Conservation (phyloP, 2,329 filamentous ascomycete species). For the Metarhizium guizhouense region DNA sequence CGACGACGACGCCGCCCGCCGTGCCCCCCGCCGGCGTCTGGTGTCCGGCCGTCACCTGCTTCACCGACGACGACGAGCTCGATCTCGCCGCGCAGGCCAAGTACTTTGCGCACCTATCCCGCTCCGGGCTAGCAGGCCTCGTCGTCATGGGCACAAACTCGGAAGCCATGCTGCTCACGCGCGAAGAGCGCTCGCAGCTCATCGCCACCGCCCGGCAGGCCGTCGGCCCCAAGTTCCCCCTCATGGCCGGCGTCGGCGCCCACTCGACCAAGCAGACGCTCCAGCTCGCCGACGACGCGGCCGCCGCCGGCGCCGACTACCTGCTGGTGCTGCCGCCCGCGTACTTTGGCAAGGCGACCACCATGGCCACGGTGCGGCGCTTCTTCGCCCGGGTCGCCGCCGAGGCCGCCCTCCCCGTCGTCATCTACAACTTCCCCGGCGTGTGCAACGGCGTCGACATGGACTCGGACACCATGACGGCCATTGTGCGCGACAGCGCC, state of each 20-base stretch:
- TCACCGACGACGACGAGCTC: slow-evolving; percentile 38
- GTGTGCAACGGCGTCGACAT: slow-evolving; percentile 60
- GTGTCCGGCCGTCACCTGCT: slow-evolving; percentile 45
- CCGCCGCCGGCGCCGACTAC: slow-evolving; percentile 16
- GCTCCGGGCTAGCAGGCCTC: slow-evolving; percentile 39
- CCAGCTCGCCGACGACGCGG: slow-evolving; percentile 49
- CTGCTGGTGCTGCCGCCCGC: slow-evolving; percentile 10
- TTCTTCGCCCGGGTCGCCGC: slow-evolving; percentile 36
- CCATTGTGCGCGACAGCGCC: slow-evolving; percentile 15
- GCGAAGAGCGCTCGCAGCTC: slow-evolving; percentile 49
- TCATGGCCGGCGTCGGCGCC: slow-evolving; percentile 63
- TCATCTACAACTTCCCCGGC: slow-evolving; percentile 67
- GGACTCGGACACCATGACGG: slow-evolving; percentile 52
- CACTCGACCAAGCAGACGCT: slow-evolving; percentile 57
- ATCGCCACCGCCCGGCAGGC: slow-evolving; percentile 57
- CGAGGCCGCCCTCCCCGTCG: slow-evolving; percentile 49
- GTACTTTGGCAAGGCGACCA: slow-evolving; percentile 31
- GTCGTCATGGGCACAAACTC: slow-evolving; percentile 47
- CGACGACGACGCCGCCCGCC: not conserved
- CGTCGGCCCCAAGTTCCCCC: slow-evolving; percentile 77
- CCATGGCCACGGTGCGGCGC: slow-evolving; percentile 26
- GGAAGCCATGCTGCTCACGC: slow-evolving; percentile 47
- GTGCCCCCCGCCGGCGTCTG: slow-evolving; percentile 33
- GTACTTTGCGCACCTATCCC: slow-evolving; percentile 43
- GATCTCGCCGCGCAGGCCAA: slow-evolving; percentile 37